Evolutionary conservation across 75 land plant genomes (phyloP), one percentile per base, ranked within the genome.

Genomic region (Ceratopteris richardii): DNA sequence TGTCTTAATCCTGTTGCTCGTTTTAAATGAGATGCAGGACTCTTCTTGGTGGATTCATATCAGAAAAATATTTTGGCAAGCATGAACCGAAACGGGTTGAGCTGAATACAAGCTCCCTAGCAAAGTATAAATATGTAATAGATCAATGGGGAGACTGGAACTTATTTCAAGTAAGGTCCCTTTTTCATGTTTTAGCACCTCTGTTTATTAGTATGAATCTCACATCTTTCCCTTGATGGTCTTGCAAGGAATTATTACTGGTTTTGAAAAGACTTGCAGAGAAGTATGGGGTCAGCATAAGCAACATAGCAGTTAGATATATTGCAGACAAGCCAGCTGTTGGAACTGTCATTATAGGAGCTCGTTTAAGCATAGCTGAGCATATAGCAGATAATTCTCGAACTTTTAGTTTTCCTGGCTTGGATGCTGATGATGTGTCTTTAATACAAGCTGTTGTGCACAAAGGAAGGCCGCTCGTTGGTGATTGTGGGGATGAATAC

Each of bases 401-500:
- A 29, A 36, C 58, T 16, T 68, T 51, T 31, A 53, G 56, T 29
- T 68, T 68, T 64, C 71, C 71, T 37, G 64, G 65, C 23, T 41
- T 68, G 31, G 71, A 68, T 62, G 65, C 56, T 60, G 57, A 47
- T 17, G 71, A 68, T 25, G 1, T 68, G 5, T 56, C 71, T 22
- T 29, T 68, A 48, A 68, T 68, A 37, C 65, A 68, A 28, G 37
- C 64, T 12, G 57, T 68, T 26, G 65, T 68, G 56, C 52, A 61
- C 25, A 68, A 56, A 50, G 71, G 71, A 6, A 68, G 27, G 29
- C 54, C 51, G 14, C 50, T 68, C 40, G 44, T 64, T 23, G 71
- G 71, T 0, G 71, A 68, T 37, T 68, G 71, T 60, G 71, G 71
- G 25, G 71, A 68, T 62, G 71, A 68, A 56, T 68, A 68, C 42